phyloP scores from a whole-genome alignment of 2,329 filamentous ascomycete species.

The Aspergillus pseudonomiae region DNA sequence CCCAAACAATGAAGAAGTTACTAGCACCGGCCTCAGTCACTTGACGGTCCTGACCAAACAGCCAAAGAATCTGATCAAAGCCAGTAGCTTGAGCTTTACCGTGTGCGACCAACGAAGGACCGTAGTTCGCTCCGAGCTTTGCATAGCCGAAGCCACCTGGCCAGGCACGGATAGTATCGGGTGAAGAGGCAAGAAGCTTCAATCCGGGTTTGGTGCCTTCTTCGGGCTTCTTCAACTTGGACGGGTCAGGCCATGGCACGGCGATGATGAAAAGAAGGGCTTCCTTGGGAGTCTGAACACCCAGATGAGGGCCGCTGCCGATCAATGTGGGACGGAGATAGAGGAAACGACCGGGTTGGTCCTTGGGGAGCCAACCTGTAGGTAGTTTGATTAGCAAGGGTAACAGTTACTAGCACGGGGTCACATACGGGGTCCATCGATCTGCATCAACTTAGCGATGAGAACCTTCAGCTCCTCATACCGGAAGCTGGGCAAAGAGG shows the following conservation, averaged over 20 bases:
- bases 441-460: slow-evolving; percentile 71
- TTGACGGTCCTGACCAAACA: slow-evolving; percentile 75
- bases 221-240: slow-evolving; percentile 29
- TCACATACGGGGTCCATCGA: slow-evolving; percentile 56
- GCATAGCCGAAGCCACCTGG: slow-evolving; percentile 90
- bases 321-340: slow-evolving; percentile 90
- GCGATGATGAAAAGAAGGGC: slow-evolving; percentile 87
- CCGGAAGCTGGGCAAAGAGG: slow-evolving; percentile 74
- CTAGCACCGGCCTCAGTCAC: slow-evolving; percentile 90
- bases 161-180: slow-evolving; percentile 89
- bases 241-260: slow-evolving; percentile 44
- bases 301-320: slow-evolving; percentile 76
- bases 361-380: slow-evolving; percentile 73
- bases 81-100: slow-evolving; percentile 72
- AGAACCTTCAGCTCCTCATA: slow-evolving; percentile 73
- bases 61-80: slow-evolving; percentile 91
- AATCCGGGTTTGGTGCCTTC: slow-evolving; percentile 42
- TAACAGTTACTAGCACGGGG: slow-evolving; percentile 29
- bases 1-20: slow-evolving; percentile 90
- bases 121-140: slow-evolving; percentile 93
- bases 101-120: slow-evolving; percentile 78
- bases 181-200: slow-evolving; percentile 74
- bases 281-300: slow-evolving; percentile 76
- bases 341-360: slow-evolving; percentile 66
- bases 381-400: slow-evolving; percentile 9